Conservation (phyloP, 345 rosid species). For the Populus pruinosa region DNA sequence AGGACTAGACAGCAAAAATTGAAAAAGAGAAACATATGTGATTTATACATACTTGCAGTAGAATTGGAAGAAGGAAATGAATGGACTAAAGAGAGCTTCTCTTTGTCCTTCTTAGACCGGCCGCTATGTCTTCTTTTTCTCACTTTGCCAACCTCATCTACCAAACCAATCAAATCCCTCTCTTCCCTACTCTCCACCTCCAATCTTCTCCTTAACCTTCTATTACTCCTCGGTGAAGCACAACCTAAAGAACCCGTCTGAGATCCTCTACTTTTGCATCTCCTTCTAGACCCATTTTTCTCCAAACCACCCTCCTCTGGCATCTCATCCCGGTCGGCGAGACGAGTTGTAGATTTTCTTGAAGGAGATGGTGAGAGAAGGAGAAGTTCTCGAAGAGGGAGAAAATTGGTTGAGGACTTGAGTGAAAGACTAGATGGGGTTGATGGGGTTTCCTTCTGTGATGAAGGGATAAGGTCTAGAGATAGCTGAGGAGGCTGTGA, state of each 20-base stretch:
- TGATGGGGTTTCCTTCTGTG: constrained; percentile 41
- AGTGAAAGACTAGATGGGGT: constrained; percentile 42
- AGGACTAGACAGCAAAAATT: not conserved
- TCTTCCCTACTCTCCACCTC: constrained; percentile 70
- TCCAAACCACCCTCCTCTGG: constrained; percentile 50
- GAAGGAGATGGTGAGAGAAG: constrained; percentile 71
- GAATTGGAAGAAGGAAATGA: constrained; percentile 41
- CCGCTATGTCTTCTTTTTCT: constrained; percentile 54
- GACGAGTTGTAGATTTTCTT: constrained; percentile 55
- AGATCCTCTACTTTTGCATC: constrained; percentile 47
- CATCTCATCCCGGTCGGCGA: constrained; percentile 58
- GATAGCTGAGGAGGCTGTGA: constrained; percentile 32
- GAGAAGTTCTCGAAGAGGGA: constrained; percentile 55
- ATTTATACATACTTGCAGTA: constrained; percentile 40
- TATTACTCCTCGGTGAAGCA: constrained; percentile 53
- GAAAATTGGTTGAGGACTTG: constrained; percentile 40
- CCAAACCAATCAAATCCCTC: constrained; percentile 39
- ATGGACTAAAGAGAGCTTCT: constrained; percentile 52
- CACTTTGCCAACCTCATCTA: constrained; percentile 48
- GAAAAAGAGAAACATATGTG: not conserved
- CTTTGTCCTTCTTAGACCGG: constrained; percentile 79
- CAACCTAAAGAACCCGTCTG: constrained; percentile 42
- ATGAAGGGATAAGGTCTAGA: constrained; percentile 46
- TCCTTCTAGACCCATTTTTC: constrained; percentile 45
- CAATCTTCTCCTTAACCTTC: constrained; percentile 59